Evolutionary conservation across 495 filamentous ascomycete genomes (phyloP), one percentile per base, ranked within the genome.

Genomic region (Tuber calosporum): DNA sequence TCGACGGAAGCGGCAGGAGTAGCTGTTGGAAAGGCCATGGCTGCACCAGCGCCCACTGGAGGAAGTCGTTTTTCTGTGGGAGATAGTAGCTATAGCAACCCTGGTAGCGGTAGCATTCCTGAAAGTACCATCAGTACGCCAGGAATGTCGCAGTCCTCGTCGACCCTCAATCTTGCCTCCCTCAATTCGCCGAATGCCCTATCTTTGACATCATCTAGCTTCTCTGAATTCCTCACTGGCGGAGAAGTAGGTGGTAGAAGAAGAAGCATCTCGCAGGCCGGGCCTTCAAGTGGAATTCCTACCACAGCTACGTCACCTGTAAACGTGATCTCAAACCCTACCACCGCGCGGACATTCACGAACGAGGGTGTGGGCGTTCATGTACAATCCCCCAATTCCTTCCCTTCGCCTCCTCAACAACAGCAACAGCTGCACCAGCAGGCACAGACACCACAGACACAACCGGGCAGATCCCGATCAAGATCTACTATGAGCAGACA

Each of bases 281-380:
- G 73, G 39, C 19, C 72, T 37, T 74, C 70, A 19, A 30, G 53
- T 2, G 75, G 72, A 37, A 38, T 74, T 38, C 72, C 80, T 37
- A 81, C 80, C 34, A 76, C 79, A 9, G 80, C 80, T 53, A 81
- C 80, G 67, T 81, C 80, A 20, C 80, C 79, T 17, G 74, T 81
- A 15, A 81, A 81, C 73, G 80, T 81, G 69, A 74, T 74, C 36
- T 81, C 80, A n/a, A 68, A 81, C 67, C 79, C 80, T 39, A 68
- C 74, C 41, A 81, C 79, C 17, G 75, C 79, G 42, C 73, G 77
- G 53, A 81, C 79, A 30, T 78, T 73, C 53, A 81, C 79, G 45
- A 53, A 74, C 66, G 79, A 81, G 48, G 75, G 79, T 15, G 78
- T 81, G 75, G 79, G 79, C 9, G 43, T 81, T 34, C 79, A 81